phyloP scores from a whole-genome alignment of 768 basidiomycete genomes.

The Strobilomyces confusus region DNA sequence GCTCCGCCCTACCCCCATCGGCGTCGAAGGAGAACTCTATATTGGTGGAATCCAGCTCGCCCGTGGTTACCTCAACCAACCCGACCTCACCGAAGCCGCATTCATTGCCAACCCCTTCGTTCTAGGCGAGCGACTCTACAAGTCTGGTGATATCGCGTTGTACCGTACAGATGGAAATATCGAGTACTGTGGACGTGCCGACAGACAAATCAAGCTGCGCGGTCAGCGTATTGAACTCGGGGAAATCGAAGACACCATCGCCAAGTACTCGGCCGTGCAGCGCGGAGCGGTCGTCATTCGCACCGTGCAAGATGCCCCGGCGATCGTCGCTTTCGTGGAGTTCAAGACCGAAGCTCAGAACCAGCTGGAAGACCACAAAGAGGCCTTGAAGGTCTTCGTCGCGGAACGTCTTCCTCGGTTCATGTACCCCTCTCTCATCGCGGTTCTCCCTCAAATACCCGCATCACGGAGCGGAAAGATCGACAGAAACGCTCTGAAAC shows the following conservation, averaged over 20 bases:
- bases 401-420: constrained; percentile 30
- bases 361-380: constrained; percentile 18
- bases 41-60: constrained; percentile 21
- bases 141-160: constrained; percentile 29
- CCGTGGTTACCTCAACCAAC: constrained; percentile 22
- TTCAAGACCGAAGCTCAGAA: constrained; percentile 11
- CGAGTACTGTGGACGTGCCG: constrained; percentile 30
- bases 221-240: constrained; percentile 33
- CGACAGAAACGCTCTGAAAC: constrained; percentile 25
- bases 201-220: constrained; percentile 33
- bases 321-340: constrained; percentile 30
- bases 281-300: constrained; percentile 26
- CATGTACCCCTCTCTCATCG: constrained; percentile 30
- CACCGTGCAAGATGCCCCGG: constrained; percentile 25
- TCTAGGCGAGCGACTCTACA: constrained; percentile 28
- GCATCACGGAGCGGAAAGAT: constrained; percentile 28
- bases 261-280: constrained; percentile 20
- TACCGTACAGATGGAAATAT: constrained; percentile 29
- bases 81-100: constrained; percentile 24
- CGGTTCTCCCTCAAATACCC: constrained; percentile 22
- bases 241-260: constrained; percentile 31
- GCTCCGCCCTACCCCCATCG: constrained; percentile 25
- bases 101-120: constrained; percentile 32
- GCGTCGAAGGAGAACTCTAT: constrained; percentile 26
- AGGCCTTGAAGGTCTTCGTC: constrained; percentile 23